Evolutionary conservation across 2,329 filamentous ascomycete species (phyloP).

Genomic region (Microdochium trichocladiopsis): DNA sequence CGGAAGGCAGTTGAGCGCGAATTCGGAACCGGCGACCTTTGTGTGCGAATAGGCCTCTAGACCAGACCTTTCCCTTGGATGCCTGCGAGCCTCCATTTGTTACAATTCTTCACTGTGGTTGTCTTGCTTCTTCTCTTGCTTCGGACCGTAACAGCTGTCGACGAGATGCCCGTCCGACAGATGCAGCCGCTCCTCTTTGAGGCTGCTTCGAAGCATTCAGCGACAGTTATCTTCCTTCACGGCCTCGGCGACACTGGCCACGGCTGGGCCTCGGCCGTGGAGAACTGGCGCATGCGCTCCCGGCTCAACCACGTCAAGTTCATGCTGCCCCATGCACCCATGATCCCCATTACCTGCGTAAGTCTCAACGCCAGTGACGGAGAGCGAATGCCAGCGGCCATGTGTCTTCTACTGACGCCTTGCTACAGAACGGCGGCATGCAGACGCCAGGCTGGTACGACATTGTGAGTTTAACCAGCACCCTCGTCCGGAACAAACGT

Average conservation of each 20-base stretch:
- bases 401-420: constrained; percentile 1
- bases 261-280: constrained; percentile 75
- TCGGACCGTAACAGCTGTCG: neutral
- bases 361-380: too few species aligned
- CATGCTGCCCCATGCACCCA: constrained; percentile 85
- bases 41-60: too few species aligned
- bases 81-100: neutral
- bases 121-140: neutral
- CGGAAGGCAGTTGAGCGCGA: too few species aligned
- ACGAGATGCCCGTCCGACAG: constrained; percentile 7
- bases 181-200: constrained; percentile 19
- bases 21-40: too few species aligned
- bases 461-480: constrained; percentile 45
- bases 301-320: constrained; percentile 89
- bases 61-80: too few species aligned
- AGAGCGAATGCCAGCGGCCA: too few species aligned
- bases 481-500: neutral
- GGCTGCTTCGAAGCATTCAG: constrained; percentile 59
- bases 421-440: constrained; percentile 61
- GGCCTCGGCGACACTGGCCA: constrained; percentile 79
- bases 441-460: constrained; percentile 86
- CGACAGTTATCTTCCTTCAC: constrained; percentile 90
- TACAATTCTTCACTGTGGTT: neutral
- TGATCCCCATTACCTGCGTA: constrained; percentile 79
- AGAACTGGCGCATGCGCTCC: constrained; percentile 76